A percentile compares a stretch with the other conserved stretches of the same genome.
These are phyloP conservation scores for Rachicladosporium sp. DNA, from an alignment of 2,329 filamentous ascomycete species.

Conservation along the genomic window DNA sequence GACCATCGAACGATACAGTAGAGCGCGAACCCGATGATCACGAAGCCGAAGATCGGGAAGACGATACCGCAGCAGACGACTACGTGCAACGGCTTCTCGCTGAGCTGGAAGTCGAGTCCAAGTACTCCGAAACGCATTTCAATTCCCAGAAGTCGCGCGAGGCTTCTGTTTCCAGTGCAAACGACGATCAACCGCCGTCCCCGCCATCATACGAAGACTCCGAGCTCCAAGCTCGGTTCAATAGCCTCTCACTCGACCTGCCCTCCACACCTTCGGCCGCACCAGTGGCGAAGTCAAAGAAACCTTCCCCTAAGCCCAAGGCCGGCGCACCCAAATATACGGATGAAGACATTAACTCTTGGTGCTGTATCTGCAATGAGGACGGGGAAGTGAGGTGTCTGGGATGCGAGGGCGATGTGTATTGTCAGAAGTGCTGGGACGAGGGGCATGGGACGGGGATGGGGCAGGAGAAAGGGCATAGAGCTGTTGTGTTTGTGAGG, in stretches of 20 bases:
- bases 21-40: no score
- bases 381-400: slow-evolving; percentile 62
- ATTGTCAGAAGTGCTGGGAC: slow-evolving; percentile 67
- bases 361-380: slow-evolving; percentile 74
- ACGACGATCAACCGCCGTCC: slow-evolving; percentile 12
- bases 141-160: no score
- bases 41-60: slow-evolving; percentile 16
- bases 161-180: no score
- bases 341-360: slow-evolving; percentile 60
- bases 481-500: slow-evolving; percentile 37
- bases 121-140: slow-evolving; percentile 14
- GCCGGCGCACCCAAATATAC: slow-evolving; percentile 34
- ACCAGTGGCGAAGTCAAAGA: slow-evolving; percentile 20
- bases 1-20: no score
- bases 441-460: slow-evolving; percentile 65
- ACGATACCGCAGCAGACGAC: slow-evolving; percentile 32
- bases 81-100: slow-evolving; percentile 35
- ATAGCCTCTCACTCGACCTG: slow-evolving; percentile 32
- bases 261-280: slow-evolving; percentile 36
- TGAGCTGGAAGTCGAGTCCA: slow-evolving; percentile 32
- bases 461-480: slow-evolving; percentile 58
- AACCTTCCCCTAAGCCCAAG: slow-evolving; percentile 17
- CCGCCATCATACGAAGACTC: slow-evolving; percentile 27
- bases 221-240: slow-evolving; percentile 33
- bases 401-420: slow-evolving; percentile 59